Evolutionary conservation across 148 eudicot genomes (phyloP).

Genomic region (Rhododendron henanense): DNA sequence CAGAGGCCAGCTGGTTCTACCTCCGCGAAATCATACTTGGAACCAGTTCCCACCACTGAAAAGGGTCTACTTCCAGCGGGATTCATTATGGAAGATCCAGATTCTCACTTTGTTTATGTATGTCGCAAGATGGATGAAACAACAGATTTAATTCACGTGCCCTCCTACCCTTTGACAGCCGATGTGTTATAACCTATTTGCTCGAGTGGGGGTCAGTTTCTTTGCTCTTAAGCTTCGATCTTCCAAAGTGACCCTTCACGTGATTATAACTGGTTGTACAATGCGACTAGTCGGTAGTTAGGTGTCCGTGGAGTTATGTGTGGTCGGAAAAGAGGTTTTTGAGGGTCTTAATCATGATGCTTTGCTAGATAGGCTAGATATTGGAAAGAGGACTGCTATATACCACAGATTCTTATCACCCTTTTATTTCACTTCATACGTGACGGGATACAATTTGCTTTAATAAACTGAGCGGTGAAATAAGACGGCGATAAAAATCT

Average conservation of each 20-base stretch:
- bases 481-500: background rate
- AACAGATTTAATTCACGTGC: conserved; percentile 9
- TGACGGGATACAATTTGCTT: background rate
- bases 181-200: conserved; percentile 13
- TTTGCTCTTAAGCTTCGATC: background rate
- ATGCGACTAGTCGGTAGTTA: background rate
- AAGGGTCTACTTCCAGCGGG: conserved; percentile 64
- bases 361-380: background rate
- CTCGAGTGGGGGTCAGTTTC: background rate
- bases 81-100: conserved; percentile 77
- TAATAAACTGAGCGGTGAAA: background rate
- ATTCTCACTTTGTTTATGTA: conserved; percentile 79
- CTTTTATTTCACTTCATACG: background rate
- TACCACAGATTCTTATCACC: background rate
- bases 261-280: conserved; percentile 1
- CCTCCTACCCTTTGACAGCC: conserved; percentile 19
- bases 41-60: conserved; percentile 65
- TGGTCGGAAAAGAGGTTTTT: background rate
- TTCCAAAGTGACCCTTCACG: background rate
- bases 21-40: conserved; percentile 45
- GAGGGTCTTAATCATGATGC: too few species aligned
- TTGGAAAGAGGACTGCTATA: background rate
- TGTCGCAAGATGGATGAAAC: conserved; percentile 52
- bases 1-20: conserved; percentile 41
- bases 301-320: background rate